Percentiles rank a stretch among this genome's conserved stretches.
Evolutionary conservation across 495 filamentous ascomycete genomes (phyloP).

Genomic region (Aspergillus nidulans): DNA sequence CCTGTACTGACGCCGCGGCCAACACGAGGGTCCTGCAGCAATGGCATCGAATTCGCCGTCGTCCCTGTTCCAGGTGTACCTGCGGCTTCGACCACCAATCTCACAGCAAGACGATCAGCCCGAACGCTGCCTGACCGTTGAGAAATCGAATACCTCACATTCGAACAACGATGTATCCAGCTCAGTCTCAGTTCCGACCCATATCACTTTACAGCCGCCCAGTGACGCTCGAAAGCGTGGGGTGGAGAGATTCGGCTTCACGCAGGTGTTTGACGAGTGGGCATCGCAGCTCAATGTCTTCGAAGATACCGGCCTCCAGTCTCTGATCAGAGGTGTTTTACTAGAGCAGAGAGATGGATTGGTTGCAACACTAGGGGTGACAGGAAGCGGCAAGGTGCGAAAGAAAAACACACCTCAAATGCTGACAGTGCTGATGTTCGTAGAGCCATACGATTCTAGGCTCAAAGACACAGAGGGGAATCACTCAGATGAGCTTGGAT

Average conservation of each 20-base stretch:
- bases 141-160: constrained; percentile 42
- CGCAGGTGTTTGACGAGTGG: constrained; percentile 84
- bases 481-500: constrained; percentile 89
- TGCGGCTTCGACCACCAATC: constrained; percentile 77
- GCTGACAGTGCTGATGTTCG: constrained; percentile 12
- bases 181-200: constrained; percentile 54
- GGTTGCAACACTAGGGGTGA: constrained; percentile 89
- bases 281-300: constrained; percentile 83
- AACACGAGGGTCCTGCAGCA: constrained; percentile 14
- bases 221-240: constrained; percentile 73
- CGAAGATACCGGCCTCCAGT: constrained; percentile 70
- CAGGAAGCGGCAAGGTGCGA: constrained; percentile 88
- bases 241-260: constrained; percentile 92
- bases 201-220: constrained; percentile 85
- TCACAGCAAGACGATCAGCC: constrained; percentile 32
- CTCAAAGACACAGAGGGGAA: constrained; percentile 75
- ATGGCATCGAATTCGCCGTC: constrained; percentile 47
- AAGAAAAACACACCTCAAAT: constrained; percentile 6
- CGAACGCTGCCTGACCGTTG: constrained; percentile 77
- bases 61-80: constrained; percentile 85
- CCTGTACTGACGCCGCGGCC: background rate
- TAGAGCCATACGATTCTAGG: constrained; percentile 97
- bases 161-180: constrained; percentile 16
- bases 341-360: constrained; percentile 81
- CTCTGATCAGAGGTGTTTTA: constrained; percentile 73